Evolutionary conservation across 2,329 filamentous ascomycete species (phyloP).

Genomic region (Fragosphaeria purpurea): DNA sequence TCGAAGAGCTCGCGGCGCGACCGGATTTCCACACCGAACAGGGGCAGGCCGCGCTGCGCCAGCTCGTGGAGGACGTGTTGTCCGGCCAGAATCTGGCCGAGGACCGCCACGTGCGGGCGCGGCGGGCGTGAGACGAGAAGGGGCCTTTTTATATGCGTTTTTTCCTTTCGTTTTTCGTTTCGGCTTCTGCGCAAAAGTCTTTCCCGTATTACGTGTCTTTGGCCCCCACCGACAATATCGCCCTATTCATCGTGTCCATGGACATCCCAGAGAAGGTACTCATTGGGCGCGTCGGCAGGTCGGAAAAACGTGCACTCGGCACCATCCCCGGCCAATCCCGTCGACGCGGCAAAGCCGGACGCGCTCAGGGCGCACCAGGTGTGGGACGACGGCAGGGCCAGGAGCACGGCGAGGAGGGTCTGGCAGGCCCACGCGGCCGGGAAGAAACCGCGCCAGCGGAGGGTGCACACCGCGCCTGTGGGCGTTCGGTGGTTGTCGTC

Average conservation of each 20-base stretch:
- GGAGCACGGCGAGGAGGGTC: conserved; percentile 36
- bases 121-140: conserved; percentile 38
- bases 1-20: conserved; percentile 77
- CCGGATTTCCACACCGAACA: conserved; percentile 75
- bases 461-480: conserved; percentile 28
- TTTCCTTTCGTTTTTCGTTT: not conserved
- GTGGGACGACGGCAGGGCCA: conserved; percentile 30
- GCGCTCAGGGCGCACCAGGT: conserved; percentile 48
- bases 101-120: conserved; percentile 54
- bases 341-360: conserved; percentile 39
- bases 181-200: not conserved
- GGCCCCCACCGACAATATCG: too few relatives aligned
- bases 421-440: conserved; percentile 41
- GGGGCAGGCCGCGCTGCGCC: conserved; percentile 68
- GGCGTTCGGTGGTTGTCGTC: not conserved
- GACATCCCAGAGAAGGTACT: conserved; percentile 54
- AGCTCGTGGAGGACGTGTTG: conserved; percentile 72
- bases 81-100: conserved; percentile 53
- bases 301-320: conserved; percentile 45
- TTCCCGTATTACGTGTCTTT: conserved; percentile 2
- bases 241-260: conserved; percentile 26
- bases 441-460: conserved; percentile 53
- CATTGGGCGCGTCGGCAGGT: conserved; percentile 35
- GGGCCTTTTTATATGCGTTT: not conserved
- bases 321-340: conserved; percentile 31